Percentiles rank a stretch among this genome's conserved stretches.
Evolutionary conservation across 306 rosid species (phyloP).

Genomic region (Gynostemma pentaphyllum): DNA sequence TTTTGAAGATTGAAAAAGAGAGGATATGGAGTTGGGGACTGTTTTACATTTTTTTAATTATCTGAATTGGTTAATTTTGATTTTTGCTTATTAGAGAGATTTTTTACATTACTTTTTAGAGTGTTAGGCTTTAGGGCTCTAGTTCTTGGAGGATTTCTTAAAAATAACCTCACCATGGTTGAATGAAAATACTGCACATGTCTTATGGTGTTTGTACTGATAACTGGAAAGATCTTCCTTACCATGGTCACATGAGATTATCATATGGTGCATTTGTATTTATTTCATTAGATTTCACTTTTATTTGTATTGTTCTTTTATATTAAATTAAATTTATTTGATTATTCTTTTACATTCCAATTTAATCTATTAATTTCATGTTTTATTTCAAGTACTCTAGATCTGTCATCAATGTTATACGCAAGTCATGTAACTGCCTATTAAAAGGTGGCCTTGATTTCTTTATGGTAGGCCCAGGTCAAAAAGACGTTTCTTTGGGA

Average conservation of each 20-base stretch:
- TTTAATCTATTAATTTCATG: neutral
- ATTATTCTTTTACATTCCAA: too few species aligned
- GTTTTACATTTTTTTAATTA: neutral
- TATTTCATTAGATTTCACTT: neutral
- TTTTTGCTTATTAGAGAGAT: neutral
- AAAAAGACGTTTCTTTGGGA: conserved; percentile 46
- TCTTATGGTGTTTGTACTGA: neutral
- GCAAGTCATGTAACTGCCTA: conserved; percentile 1
- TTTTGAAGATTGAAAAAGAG: neutral
- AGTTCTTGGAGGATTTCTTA: neutral
- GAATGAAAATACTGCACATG: neutral
- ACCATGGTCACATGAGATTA: neutral
- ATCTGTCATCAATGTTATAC: neutral
- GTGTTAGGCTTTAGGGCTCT: neutral
- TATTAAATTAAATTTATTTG: neutral
- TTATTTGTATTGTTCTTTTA: neutral
- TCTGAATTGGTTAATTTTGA: neutral
- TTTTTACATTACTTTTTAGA: neutral
- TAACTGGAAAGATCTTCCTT: neutral
- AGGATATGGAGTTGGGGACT: neutral
- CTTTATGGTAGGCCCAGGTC: conserved; percentile 33
- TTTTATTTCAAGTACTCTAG: neutral
- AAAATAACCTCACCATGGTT: neutral
- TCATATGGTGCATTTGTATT: neutral
- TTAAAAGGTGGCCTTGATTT: conserved; percentile 15